Base-by-base conservation (phyloP, 345 rosid genomes). In the Salix caprea region DNA sequence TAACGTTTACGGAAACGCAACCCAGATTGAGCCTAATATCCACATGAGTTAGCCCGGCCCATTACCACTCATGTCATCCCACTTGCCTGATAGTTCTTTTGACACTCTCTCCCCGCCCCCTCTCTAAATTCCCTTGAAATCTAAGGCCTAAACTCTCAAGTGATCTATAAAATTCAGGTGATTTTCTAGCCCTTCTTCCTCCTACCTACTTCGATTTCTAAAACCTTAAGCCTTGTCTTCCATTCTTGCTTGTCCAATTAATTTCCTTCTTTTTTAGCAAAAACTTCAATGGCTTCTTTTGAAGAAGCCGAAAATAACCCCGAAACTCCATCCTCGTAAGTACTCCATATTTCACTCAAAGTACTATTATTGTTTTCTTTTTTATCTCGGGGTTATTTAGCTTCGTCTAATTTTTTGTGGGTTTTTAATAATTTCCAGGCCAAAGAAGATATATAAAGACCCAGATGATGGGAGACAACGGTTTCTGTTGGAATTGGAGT, bases 381-480 rank as follows among this genome's bases (percentile, higher is more conserved):
- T 56, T 71, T 37, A 14, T 1, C 37, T 18, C 19, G 18, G 11
- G 7, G 2, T 40, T 32, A 34, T 65, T 48, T 26, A 19, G 1
- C 2, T 71, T 16, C 30, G 39, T 13, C 5, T n/a, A 9, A 1
- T 13, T 0, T n/a, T 62, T 61, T 46, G 6, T 60, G 50, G 34
- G 54, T 52, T 26, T 28, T 44, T n/a, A 26, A 66, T 67, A 26
- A 66, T 67, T 73, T 37, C 44, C 73, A 79, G 82, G 65, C 82
- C 77, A 21, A 74, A 68, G 76, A 74, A 68, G 46, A 40, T 78
- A 0, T 96, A 88, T 78, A 89, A 94, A 87, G 98, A 94, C 85
- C 94, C 96, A 0, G 97, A 94, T 75, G 99, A 86, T 82, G 98
- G 99, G 37, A 85, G 89, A 34, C 98, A 91, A 64, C 85, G 98